These are phyloP conservation scores for Aspergillus olivimuriae DNA, from an alignment of 495 filamentous ascomycete species.

Conservation along the genomic window DNA sequence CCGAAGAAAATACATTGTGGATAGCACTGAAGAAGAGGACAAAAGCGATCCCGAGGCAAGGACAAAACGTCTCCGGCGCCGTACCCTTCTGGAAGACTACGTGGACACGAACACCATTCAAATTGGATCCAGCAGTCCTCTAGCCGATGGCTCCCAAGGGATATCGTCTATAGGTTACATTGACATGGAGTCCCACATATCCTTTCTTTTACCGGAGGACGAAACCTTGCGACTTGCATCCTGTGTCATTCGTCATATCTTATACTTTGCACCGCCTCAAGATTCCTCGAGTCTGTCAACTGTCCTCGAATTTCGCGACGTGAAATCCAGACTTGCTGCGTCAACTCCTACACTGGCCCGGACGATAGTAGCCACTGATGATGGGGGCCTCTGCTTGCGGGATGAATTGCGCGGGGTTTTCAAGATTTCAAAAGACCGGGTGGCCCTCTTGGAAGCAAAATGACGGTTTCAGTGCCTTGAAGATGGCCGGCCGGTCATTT, in stretches of 20 bases:
- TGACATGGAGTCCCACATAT: conserved; percentile 7
- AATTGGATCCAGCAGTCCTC: conserved; percentile 15
- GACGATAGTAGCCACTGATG: conserved; percentile 14
- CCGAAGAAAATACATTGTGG: conserved; percentile 8
- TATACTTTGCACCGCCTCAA: conserved; percentile 15
- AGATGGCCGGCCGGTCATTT: conserved; percentile 12
- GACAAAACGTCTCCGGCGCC: conserved; percentile 8
- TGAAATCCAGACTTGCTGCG: conserved; percentile 11
- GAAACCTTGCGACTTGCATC: conserved; percentile 16
- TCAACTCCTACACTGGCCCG: not conserved
- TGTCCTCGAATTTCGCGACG: conserved; percentile 18
- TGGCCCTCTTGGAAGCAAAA: conserved; percentile 16
- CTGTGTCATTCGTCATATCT: conserved; percentile 15
- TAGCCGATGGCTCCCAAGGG: not conserved
- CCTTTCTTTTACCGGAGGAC: conserved; percentile 6
- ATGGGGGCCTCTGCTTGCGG: conserved; percentile 12
- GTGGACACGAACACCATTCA: conserved; percentile 9
- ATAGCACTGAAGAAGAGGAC: conserved; percentile 7
- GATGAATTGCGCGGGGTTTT: conserved; percentile 2
- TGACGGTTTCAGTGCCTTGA: conserved; percentile 14
- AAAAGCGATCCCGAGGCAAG: not conserved
- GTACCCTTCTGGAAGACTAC: conserved; percentile 5
- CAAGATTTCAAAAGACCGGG: conserved; percentile 1
- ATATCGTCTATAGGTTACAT: conserved; percentile 11
- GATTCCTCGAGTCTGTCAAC: not conserved